phyloP scores from a whole-genome alignment of 2,329 filamentous ascomycete species.

The Pezicula carpinea region DNA sequence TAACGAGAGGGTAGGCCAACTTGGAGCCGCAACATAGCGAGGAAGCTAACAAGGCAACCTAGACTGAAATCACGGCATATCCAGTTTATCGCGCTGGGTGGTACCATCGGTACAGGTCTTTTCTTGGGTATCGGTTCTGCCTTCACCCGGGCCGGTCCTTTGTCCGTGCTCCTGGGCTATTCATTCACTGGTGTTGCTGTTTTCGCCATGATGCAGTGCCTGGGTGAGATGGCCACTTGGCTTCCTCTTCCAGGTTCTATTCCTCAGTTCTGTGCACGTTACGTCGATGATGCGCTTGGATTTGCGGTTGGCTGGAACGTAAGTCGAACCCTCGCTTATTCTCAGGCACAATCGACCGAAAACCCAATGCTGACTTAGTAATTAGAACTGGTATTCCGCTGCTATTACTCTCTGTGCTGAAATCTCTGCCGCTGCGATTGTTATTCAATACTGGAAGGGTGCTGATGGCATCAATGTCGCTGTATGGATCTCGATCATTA shows the following conservation, averaged over 20 bases:
- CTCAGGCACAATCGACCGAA: constrained; percentile 27
- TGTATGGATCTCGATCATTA: constrained; percentile 38
- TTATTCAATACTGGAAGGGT: constrained; percentile 44
- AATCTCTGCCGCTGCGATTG: constrained; percentile 42
- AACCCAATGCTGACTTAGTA: not conserved
- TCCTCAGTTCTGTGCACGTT: constrained; percentile 39
- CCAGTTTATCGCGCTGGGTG: constrained; percentile 55
- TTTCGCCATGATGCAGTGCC: constrained; percentile 44
- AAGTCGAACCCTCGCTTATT: constrained; percentile 70
- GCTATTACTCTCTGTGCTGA: constrained; percentile 38
- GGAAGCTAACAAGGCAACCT: not conserved
- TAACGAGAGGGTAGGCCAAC: constrained; percentile 38
- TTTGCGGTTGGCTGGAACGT: constrained; percentile 53
- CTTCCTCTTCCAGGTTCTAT: constrained; percentile 48
- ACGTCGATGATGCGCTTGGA: constrained; percentile 47
- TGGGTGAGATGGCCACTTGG: constrained; percentile 48
- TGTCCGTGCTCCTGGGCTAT: constrained; percentile 48
- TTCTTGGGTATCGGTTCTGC: constrained; percentile 51
- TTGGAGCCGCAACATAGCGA: not conserved
- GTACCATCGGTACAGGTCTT: constrained; percentile 51
- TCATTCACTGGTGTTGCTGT: constrained; percentile 46
- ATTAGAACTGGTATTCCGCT: constrained; percentile 26
- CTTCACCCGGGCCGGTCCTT: constrained; percentile 48
- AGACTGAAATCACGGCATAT: constrained; percentile 44
- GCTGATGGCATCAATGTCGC: constrained; percentile 24